Base-by-base conservation (phyloP, 1,139 yeast genomes). In the Spathaspora sp. region DNA sequence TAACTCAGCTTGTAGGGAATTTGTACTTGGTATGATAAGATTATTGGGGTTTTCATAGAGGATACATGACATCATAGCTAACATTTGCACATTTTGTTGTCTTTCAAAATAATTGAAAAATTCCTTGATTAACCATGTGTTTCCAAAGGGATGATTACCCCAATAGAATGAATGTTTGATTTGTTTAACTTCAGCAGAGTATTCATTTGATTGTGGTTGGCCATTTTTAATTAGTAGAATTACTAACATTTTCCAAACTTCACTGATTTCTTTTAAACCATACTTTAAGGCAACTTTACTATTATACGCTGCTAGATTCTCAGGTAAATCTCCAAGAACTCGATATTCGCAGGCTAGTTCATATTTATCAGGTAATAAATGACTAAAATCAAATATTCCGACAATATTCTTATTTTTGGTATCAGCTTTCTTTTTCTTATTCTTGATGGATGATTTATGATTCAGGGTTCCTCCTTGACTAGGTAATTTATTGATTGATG, bases 131-230 rank as follows among this genome's bases (percentile, higher is more conserved):
- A 89, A 67, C 86, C 93, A 84, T 4, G 75, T 60, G n/a, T 83
- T 78, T 0, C 97, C 96, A 61, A 86, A 79, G 0, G 95, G 93
- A 61, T 89, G 96, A 4, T 78, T 67, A 0, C 91, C 93, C 97
- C 97, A 90, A 52, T 74, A 78, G 50, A 81, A 80, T 4, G 13
- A 10, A 27, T 27, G 31, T 8, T 11, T 20, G 7, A 20, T 4
- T 20, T 20, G 23, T 20, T 20, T 20, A 20, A 20, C 23, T 20
- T n/a, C 13, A 25, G 27, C 11, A 10, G 31, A 10, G 10, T 9
- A 25, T n/a, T n/a, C n/a, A n/a, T n/a, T n/a, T 38, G 39, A 20
- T 25, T 13, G 38, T 26, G 37, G 8, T 31, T 26, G 38, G 38
- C 34, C 63, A 43, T 65, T 71, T 44, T 71, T 72, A 2, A 65